phyloP scores from a whole-genome alignment of 352 stramenopile species.

The Phytopythium boreale region DNA sequence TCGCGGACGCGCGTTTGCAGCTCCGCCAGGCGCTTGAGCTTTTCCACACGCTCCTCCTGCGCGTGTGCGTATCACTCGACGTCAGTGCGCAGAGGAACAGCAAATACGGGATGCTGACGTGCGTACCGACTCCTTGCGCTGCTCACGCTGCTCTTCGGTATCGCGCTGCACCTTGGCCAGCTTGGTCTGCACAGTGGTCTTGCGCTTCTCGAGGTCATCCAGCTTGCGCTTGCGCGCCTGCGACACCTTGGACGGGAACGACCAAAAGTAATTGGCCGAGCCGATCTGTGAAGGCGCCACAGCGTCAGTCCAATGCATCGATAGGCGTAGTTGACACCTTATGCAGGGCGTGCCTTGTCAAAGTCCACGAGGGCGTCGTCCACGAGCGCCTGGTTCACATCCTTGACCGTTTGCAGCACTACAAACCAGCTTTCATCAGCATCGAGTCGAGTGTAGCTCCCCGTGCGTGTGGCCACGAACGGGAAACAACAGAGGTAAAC shows the following conservation, averaged over 20 bases:
- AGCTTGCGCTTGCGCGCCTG: slow-evolving; percentile 80
- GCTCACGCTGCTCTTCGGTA: slow-evolving; percentile 43
- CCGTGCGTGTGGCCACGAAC: too few relatives aligned
- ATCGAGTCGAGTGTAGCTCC: not conserved
- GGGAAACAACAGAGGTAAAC: slow-evolving; percentile 3
- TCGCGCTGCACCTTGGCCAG: slow-evolving; percentile 43
- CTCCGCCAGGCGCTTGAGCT: slow-evolving; percentile 50
- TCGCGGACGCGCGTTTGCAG: slow-evolving; percentile 47
- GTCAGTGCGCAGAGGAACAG: not conserved
- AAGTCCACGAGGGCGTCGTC: slow-evolving; percentile 80
- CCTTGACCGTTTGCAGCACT: slow-evolving; percentile 89
- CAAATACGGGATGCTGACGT: not conserved
- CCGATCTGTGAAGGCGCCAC: slow-evolving; percentile 43
- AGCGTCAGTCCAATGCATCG: not conserved
- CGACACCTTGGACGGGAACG: slow-evolving; percentile 79
- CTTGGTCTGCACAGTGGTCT: slow-evolving; percentile 31
- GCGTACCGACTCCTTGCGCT: slow-evolving; percentile 59
- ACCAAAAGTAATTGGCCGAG: slow-evolving; percentile 89
- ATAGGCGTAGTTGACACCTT: too few relatives aligned
- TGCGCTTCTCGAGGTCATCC: slow-evolving; percentile 55
- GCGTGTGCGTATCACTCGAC: not conserved
- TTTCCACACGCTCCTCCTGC: slow-evolving; percentile 61
- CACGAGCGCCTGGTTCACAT: slow-evolving; percentile 85
- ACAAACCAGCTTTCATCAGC: not conserved
- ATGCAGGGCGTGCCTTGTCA: slow-evolving; percentile 56